Conservation (phyloP, 163 green algal genomes). For the Coccomyxa subellipsoidea region DNA sequence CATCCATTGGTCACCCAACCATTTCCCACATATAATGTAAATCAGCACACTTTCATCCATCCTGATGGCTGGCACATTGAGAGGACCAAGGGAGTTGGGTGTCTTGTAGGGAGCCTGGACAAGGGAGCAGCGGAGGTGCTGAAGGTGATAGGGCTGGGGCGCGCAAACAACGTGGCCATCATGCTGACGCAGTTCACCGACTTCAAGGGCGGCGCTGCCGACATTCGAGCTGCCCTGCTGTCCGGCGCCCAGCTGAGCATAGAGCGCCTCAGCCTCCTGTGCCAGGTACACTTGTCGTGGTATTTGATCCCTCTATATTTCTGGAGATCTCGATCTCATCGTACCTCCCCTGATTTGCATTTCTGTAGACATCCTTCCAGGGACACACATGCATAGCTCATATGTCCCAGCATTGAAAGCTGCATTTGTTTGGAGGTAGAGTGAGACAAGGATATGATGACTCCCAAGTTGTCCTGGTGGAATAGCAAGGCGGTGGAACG, state of each 20-base stretch:
- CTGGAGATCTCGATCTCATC: no score
- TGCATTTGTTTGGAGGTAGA: no score
- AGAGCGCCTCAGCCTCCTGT: conserved; percentile 27
- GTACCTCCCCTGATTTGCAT: no score
- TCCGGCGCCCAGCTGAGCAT: conserved; percentile 11
- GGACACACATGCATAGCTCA: no score
- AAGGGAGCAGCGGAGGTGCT: conserved; percentile 14
- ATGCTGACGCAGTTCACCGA: conserved; percentile 61
- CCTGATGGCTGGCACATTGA: neutral
- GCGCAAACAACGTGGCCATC: conserved; percentile 71
- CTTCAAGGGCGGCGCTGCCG: conserved; percentile 5
- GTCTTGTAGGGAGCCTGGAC: neutral
- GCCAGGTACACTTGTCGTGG: conserved; percentile 11
- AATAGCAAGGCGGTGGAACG: neutral
- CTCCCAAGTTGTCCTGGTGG: no score
- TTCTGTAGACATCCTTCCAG: no score
- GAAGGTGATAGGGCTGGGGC: conserved; percentile 13
- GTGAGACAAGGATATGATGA: no score
- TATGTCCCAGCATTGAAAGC: no score
- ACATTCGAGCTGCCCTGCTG: conserved; percentile 16
- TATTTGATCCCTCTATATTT: neutral
- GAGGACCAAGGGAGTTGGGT: neutral
- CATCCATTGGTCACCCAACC: no score
- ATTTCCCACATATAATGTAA: no score
- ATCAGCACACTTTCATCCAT: no score